Conservation (phyloP, 2,329 filamentous ascomycete species). For the Biscogniauxia marginata region DNA sequence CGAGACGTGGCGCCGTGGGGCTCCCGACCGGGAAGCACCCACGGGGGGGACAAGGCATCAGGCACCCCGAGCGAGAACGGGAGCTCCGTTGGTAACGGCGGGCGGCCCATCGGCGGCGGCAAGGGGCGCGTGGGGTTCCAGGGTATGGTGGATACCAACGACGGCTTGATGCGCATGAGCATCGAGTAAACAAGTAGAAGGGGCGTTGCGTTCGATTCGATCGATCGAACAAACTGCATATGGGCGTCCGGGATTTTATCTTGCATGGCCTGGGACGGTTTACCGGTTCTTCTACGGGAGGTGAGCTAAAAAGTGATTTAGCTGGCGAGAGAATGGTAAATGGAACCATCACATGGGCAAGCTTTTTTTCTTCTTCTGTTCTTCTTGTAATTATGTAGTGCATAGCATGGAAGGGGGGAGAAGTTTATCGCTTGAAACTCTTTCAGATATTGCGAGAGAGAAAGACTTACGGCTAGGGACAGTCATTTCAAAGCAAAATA, state of each 20-base stretch:
- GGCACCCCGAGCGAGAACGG: constrained; percentile 52
- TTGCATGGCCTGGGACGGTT: too few species aligned
- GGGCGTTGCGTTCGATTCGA: too few species aligned
- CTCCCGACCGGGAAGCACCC: constrained; percentile 63
- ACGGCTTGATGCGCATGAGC: constrained; percentile 91
- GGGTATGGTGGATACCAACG: constrained; percentile 94
- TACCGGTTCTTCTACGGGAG: too few species aligned
- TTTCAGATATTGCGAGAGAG: neutral
- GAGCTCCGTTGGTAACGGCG: constrained; percentile 34
- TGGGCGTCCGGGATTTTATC: neutral
- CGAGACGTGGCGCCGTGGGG: constrained; percentile 70
- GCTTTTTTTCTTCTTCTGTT: too few species aligned
- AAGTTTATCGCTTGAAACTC: too few species aligned
- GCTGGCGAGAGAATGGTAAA: too few species aligned
- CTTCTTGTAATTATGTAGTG: too few species aligned
- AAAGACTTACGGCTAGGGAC: neutral
- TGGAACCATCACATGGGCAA: too few species aligned
- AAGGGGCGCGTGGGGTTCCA: constrained; percentile 74
- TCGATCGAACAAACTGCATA: neutral
- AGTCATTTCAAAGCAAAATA: neutral
- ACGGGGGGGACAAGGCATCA: constrained; percentile 48
- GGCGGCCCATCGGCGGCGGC: constrained; percentile 49
- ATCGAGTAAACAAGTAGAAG: too few species aligned
- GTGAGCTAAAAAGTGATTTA: too few species aligned
- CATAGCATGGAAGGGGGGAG: too few species aligned